Evolutionary conservation across 768 basidiomycete genomes (phyloP).

Genomic region (Scleroderma bovista): DNA sequence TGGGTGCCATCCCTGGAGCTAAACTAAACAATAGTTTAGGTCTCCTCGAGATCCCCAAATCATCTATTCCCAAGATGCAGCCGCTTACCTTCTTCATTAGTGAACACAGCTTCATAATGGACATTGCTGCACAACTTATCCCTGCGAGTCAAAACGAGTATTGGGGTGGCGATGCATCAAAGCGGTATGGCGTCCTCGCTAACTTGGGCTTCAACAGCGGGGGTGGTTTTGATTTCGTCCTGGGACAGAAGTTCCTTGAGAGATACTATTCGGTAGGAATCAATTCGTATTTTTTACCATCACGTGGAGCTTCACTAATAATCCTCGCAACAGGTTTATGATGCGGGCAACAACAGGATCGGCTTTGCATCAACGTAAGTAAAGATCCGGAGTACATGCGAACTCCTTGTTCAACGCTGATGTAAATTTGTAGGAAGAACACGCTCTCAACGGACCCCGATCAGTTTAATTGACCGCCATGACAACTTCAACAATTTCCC

Average conservation of each 20-base stretch:
- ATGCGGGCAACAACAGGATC: too few relatives aligned
- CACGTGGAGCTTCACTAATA: too few relatives aligned
- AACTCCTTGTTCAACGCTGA: too few relatives aligned
- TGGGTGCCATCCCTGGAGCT: slow-evolving; percentile 3
- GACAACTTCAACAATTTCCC: too few relatives aligned
- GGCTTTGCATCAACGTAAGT: too few relatives aligned
- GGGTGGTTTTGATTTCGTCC: background rate
- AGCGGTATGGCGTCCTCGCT: background rate
- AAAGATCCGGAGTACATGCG: too few relatives aligned
- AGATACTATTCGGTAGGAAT: slow-evolving; percentile 1
- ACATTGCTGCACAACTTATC: slow-evolving; percentile 1
- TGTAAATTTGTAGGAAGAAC: too few relatives aligned
- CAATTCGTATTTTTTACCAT: too few relatives aligned
- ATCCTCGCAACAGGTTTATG: too few relatives aligned
- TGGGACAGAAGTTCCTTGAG: background rate
- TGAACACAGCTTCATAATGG: background rate
- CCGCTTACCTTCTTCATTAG: slow-evolving; percentile 1
- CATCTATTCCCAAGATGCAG: background rate
- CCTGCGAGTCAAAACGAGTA: background rate
- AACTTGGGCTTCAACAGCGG: background rate
- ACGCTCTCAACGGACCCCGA: too few relatives aligned
- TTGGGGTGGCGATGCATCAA: background rate
- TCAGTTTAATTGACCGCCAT: too few relatives aligned
- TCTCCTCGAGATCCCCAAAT: background rate
- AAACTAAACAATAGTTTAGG: background rate